Conservation (phyloP, 108 stramenopile genomes). For the Parmales sp. region DNA sequence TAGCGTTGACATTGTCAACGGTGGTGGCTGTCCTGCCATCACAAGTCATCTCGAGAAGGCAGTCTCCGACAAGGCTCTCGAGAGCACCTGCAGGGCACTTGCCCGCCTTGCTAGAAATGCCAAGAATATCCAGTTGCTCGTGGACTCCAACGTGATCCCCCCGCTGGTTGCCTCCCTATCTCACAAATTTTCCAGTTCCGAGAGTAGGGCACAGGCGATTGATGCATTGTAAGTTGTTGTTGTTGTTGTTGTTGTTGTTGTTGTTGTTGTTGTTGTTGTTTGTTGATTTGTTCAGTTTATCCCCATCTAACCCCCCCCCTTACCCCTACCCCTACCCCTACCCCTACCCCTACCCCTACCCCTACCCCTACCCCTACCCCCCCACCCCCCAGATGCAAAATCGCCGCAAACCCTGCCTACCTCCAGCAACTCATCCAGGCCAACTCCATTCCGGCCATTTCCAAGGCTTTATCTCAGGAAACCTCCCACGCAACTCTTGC, state of each 20-base stretch:
- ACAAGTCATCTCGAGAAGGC: not conserved
- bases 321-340: too few species aligned
- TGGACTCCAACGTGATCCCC: constrained; percentile 5
- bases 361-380: too few species aligned
- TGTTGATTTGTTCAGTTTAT: too few species aligned
- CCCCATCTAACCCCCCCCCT: not conserved
- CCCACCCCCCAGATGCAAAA: not conserved
- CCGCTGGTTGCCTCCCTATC: not conserved
- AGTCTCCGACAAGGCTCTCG: not conserved
- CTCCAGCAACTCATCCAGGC: not conserved
- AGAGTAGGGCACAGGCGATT: not conserved
- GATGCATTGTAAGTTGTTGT: constrained; percentile 7
- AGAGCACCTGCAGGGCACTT: not conserved
- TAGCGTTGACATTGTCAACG: constrained; percentile 9
- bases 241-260: too few species aligned
- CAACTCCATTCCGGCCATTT: not conserved
- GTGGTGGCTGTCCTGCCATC: constrained; percentile 8
- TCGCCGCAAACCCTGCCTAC: not conserved
- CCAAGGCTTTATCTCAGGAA: not conserved
- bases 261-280: too few species aligned
- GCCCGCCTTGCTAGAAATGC: constrained; percentile 9
- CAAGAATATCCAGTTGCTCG: not conserved
- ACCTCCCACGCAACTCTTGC: not conserved
- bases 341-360: too few species aligned
- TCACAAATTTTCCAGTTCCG: not conserved